A percentile compares a stretch with the other conserved stretches of the same genome.
phyloP scores from a whole-genome alignment of 768 basidiomycete genomes.

The Leccinum arenicola region DNA sequence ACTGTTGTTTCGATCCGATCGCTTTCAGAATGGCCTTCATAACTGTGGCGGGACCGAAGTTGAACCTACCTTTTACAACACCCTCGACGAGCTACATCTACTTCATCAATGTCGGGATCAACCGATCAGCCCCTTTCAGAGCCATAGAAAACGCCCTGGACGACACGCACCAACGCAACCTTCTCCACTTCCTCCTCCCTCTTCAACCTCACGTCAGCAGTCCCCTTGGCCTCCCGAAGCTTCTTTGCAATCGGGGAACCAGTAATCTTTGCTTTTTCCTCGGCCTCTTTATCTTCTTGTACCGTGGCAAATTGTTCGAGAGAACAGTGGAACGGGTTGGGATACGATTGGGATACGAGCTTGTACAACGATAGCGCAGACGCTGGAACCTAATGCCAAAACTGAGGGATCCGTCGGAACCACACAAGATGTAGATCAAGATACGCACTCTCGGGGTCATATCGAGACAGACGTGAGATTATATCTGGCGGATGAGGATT shows the following conservation, averaged over 20 bases:
- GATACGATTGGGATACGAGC: slow-evolving; percentile 71
- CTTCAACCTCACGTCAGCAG: slow-evolving; percentile 61
- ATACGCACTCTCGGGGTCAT: slow-evolving; percentile 58
- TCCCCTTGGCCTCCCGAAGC: slow-evolving; percentile 66
- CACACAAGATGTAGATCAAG: slow-evolving; percentile 3
- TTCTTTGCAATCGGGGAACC: slow-evolving; percentile 83
- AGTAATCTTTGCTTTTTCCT: slow-evolving; percentile 64
- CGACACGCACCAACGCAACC: slow-evolving; percentile 63
- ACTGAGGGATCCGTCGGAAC: background rate
- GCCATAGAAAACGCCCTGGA: background rate
- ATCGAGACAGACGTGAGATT: slow-evolving; percentile 45
- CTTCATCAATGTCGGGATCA: slow-evolving; percentile 12
- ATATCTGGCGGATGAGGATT: slow-evolving; percentile 78
- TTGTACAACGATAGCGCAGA: slow-evolving; percentile 65
- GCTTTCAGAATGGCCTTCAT: slow-evolving; percentile 71
- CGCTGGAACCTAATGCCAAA: slow-evolving; percentile 26
- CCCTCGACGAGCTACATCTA: slow-evolving; percentile 65
- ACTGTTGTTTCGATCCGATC: slow-evolving; percentile 56
- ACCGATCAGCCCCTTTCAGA: slow-evolving; percentile 18
- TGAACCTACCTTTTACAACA: slow-evolving; percentile 67
- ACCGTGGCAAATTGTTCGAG: slow-evolving; percentile 76
- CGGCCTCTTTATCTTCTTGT: slow-evolving; percentile 72
- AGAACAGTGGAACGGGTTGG: slow-evolving; percentile 78
- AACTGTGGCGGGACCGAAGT: slow-evolving; percentile 67
- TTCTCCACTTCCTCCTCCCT: slow-evolving; percentile 71